Evolutionary conservation across 1,284 basidiomycete species (phyloP).

Genomic region (Ganoderma leucocontextum): DNA sequence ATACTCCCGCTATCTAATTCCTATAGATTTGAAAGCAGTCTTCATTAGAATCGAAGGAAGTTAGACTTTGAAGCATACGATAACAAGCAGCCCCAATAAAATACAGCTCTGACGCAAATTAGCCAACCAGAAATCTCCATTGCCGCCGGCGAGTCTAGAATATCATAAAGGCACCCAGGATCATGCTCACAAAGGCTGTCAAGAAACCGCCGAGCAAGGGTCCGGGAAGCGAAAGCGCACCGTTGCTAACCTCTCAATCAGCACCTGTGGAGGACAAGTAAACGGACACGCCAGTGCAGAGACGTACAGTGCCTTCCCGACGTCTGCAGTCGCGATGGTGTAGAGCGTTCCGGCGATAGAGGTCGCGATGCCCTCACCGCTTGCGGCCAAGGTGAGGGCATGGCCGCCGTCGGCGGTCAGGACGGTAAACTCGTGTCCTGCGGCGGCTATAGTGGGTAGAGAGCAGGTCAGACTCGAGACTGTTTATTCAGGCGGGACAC

Average conservation of each 20-base stretch:
- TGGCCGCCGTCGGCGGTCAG: slow-evolving; percentile 13
- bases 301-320: background rate
- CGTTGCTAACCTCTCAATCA: background rate
- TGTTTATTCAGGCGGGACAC: background rate
- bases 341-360: slow-evolving; percentile 11
- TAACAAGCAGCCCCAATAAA: background rate
- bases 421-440: background rate
- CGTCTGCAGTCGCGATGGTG: slow-evolving; percentile 8
- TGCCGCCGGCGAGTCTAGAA: background rate
- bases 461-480: background rate
- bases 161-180: slow-evolving; percentile 8
- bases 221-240: background rate
- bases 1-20: no score
- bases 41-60: background rate
- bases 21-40: no score
- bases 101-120: background rate
- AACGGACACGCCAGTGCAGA: background rate
- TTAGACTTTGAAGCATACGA: background rate
- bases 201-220: slow-evolving; percentile 13
- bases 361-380: slow-evolving; percentile 11
- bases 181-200: background rate
- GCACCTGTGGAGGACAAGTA: background rate
- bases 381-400: slow-evolving; percentile 1
- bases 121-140: background rate
- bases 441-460: background rate